Evolutionary conservation across 768 basidiomycete genomes (phyloP).

Genomic region (Mycena maculata): DNA sequence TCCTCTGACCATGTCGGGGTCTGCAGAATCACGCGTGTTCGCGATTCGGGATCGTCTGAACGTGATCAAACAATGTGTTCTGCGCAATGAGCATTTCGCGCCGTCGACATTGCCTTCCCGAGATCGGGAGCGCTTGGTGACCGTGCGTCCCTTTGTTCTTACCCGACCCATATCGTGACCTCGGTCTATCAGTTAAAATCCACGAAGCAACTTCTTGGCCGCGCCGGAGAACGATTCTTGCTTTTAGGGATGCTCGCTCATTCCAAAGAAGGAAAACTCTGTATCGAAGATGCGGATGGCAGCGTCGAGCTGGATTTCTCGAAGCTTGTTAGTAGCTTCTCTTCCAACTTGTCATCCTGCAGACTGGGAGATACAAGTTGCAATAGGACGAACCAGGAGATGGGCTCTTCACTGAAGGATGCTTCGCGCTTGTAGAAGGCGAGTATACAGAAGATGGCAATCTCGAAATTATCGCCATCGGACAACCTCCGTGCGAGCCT

Average conservation of each 20-base stretch:
- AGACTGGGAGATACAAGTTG: conserved; percentile 35
- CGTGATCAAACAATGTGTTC: conserved; percentile 91
- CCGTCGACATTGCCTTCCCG: conserved; percentile 93
- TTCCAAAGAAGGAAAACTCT: conserved; percentile 90
- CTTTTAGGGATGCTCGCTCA: conserved; percentile 93
- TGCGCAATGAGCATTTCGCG: conserved; percentile 97
- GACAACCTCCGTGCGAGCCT: conserved; percentile 96
- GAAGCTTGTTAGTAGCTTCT: conserved; percentile 69
- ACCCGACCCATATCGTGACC: not conserved
- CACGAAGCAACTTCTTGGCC: conserved; percentile 94
- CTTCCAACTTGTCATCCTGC: conserved; percentile 11
- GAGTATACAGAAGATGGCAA: conserved; percentile 94
- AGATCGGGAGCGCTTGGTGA: conserved; percentile 88
- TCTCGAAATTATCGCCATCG: conserved; percentile 91
- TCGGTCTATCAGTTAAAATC: conserved; percentile 77
- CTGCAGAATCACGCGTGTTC: conserved; percentile 82
- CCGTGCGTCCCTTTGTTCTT: conserved; percentile 60
- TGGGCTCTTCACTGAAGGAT: conserved; percentile 96
- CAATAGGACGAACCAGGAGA: conserved; percentile 88
- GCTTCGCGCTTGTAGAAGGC: conserved; percentile 94
- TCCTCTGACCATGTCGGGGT: conserved; percentile 79
- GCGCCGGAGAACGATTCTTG: conserved; percentile 90
- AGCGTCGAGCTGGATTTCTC: conserved; percentile 89
- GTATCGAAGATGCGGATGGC: conserved; percentile 94
- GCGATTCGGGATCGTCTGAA: conserved; percentile 88